A percentile compares a stretch with the other conserved stretches of the same genome.
Conservation (phyloP, 345 rosid species). For the Eucalyptus cloeziana region DNA sequence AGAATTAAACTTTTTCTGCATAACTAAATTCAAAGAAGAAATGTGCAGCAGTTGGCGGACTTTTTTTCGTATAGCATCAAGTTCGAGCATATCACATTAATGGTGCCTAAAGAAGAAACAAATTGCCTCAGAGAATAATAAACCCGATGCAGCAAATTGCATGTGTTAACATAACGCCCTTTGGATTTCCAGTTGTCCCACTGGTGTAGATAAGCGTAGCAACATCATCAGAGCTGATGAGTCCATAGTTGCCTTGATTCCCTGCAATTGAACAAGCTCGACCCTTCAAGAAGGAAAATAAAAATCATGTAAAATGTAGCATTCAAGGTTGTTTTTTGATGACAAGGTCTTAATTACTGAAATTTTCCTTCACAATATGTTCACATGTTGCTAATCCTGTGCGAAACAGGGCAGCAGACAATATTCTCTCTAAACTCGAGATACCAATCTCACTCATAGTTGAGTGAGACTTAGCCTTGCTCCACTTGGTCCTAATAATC, state of each 20-base stretch:
- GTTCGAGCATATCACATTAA: background rate
- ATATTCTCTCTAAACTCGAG: background rate
- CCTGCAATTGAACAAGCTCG: conserved; percentile 20
- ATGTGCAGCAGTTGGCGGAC: background rate
- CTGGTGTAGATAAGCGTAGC: conserved; percentile 84
- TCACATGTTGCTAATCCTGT: background rate
- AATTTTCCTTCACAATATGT: background rate
- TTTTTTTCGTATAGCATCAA: background rate
- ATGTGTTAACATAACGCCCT: conserved; percentile 95
- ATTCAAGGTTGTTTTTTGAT: background rate
- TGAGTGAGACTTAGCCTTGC: background rate
- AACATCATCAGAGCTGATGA: conserved; percentile 51
- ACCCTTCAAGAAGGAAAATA: background rate
- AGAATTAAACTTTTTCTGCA: background rate
- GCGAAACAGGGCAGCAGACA: background rate
- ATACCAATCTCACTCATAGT: background rate
- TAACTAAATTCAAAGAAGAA: background rate
- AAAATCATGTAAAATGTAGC: background rate
- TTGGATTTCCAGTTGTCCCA: conserved; percentile 92
- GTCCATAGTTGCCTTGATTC: conserved; percentile 22
- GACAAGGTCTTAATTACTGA: background rate
- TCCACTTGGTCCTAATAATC: background rate
- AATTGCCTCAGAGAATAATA: background rate
- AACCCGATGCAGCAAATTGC: conserved; percentile 87
- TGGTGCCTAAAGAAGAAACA: background rate